Evolutionary conservation across 1,139 yeast species (phyloP).

Genomic region (Citeromyces siamensis): DNA sequence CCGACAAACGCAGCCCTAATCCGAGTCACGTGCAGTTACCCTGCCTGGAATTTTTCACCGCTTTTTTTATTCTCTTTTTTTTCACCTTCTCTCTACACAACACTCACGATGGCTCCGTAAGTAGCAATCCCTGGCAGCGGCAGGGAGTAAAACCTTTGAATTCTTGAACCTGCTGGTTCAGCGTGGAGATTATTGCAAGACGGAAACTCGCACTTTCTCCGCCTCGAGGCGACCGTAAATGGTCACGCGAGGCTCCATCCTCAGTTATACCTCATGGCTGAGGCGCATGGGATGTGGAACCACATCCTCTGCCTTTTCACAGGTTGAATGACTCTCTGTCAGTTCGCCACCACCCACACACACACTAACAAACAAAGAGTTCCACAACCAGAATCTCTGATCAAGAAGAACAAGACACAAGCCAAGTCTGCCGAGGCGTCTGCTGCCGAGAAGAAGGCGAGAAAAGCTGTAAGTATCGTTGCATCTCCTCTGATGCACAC

Average conservation of each 20-base stretch:
- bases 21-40: too few species aligned
- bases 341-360: constrained; percentile 2
- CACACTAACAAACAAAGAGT: constrained; percentile 17
- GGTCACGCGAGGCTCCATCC: not conserved
- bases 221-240: constrained; percentile 4
- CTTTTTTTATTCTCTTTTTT: constrained; percentile 1
- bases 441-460: constrained; percentile 78
- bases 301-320: constrained; percentile 2
- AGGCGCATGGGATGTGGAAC: not conserved
- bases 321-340: constrained; percentile 4
- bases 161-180: constrained; percentile 10
- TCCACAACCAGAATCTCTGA: constrained; percentile 78
- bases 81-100: not conserved
- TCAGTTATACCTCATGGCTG: not conserved
- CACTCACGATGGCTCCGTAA: constrained; percentile 10
- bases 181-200: constrained; percentile 19
- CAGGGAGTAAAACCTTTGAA: constrained; percentile 5
- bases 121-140: constrained; percentile 5
- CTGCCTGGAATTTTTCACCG: too few species aligned
- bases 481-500: constrained; percentile 48
- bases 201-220: constrained; percentile 17
- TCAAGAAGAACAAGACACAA: constrained; percentile 89
- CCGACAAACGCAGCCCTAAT: too few species aligned
- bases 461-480: constrained; percentile 72
- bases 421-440: constrained; percentile 80